phyloP scores from a whole-genome alignment of 306 rosid species.

The Albizia julibrissin region DNA sequence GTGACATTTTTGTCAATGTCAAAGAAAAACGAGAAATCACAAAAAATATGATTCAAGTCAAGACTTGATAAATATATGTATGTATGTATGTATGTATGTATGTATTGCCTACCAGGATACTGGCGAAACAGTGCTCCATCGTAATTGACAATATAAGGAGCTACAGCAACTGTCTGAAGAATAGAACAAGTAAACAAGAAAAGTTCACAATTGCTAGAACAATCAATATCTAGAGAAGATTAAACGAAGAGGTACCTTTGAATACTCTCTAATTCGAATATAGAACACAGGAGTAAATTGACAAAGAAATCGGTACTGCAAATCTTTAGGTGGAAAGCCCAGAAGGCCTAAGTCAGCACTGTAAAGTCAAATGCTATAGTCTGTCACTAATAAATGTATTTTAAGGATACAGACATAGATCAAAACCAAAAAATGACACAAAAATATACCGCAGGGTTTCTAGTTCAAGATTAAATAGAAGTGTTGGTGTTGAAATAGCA shows the following conservation, averaged over 20 bases:
- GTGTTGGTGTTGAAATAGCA: conserved; percentile 78
- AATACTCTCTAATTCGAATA: conserved; percentile 86
- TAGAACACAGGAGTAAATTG: conserved; percentile 91
- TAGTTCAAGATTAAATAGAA: conserved; percentile 90
- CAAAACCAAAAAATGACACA: conserved; percentile 22
- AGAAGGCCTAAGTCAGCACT: conserved; percentile 97
- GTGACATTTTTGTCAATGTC: background rate
- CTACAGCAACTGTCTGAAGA: conserved; percentile 84
- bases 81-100: background rate
- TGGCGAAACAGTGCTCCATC: conserved; percentile 93
- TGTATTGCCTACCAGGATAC: conserved; percentile 73
- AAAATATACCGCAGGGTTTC: conserved; percentile 79
- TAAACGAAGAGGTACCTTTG: conserved; percentile 56
- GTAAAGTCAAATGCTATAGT: conserved; percentile 50
- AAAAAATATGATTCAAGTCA: background rate
- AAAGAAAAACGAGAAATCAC: background rate
- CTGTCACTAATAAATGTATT: conserved; percentile 30
- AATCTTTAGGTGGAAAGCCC: conserved; percentile 88
- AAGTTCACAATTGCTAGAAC: conserved; percentile 27
- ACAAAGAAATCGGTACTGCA: conserved; percentile 96
- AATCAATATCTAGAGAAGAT: conserved; percentile 7
- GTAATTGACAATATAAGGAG: conserved; percentile 89
- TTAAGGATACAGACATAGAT: conserved; percentile 26
- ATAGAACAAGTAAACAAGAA: conserved; percentile 33
- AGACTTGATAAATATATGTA: background rate